Evolutionary conservation across 768 basidiomycete species (phyloP).

Genomic region (Lactifluus subvellereus): DNA sequence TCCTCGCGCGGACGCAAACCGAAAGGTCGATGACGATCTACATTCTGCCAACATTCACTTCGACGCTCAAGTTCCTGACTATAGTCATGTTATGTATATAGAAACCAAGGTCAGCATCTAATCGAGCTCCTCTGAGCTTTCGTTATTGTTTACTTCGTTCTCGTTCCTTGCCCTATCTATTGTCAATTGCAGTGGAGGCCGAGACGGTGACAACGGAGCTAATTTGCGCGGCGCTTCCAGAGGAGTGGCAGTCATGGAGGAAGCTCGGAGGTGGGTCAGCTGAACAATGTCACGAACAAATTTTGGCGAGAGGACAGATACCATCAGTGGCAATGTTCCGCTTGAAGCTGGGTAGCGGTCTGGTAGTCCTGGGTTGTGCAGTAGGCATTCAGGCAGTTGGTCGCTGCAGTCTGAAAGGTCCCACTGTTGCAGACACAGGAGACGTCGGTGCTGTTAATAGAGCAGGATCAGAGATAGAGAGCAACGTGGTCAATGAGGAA

Average conservation of each 20-base stretch:
- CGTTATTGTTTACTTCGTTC: too few relatives aligned
- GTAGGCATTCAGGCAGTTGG: constrained; percentile 31
- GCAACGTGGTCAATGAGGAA: background rate
- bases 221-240: background rate
- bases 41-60: too few relatives aligned
- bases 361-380: constrained; percentile 32
- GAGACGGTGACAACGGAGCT: background rate
- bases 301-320: background rate
- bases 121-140: background rate
- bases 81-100: too few relatives aligned
- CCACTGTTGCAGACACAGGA: constrained; percentile 36
- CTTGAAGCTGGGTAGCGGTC: constrained; percentile 32
- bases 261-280: background rate
- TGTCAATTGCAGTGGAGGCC: background rate
- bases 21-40: too few relatives aligned
- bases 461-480: background rate
- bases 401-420: constrained; percentile 33
- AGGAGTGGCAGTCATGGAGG: background rate
- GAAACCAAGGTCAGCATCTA: too few relatives aligned
- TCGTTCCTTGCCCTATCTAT: too few relatives aligned
- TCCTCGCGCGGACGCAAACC: too few relatives aligned
- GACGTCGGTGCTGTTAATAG: constrained; percentile 31
- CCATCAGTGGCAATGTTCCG: constrained; percentile 28
- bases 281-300: background rate
- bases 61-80: too few relatives aligned